phyloP scores from a whole-genome alignment of 345 rosid genomes.

The Pelargonium nanum region DNA sequence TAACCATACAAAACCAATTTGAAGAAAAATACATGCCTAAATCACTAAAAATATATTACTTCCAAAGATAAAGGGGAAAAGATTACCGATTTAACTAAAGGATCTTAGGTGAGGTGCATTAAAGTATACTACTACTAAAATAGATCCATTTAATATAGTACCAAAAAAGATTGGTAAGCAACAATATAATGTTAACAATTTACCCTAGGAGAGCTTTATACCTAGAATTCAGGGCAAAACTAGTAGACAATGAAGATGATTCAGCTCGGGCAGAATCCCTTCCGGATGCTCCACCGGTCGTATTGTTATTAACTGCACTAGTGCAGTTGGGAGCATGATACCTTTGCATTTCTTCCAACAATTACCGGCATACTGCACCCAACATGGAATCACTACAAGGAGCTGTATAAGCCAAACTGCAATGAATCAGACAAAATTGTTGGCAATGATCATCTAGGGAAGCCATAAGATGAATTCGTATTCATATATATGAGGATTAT shows the following conservation, averaged over 20 bases:
- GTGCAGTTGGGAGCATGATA: conserved; percentile 82
- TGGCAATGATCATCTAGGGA: neutral
- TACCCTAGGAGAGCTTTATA: conserved; percentile 7
- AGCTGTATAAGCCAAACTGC: conserved; percentile 32
- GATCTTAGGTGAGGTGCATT: no score
- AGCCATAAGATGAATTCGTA: no score
- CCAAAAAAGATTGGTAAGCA: no score
- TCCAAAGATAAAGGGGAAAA: neutral
- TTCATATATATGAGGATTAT: no score
- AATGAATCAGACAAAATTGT: conserved; percentile 1
- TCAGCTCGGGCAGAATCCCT: conserved; percentile 73
- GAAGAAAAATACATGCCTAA: neutral
- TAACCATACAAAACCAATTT: neutral
- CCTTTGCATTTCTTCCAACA: conserved; percentile 97
- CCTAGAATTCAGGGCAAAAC: conserved; percentile 68
- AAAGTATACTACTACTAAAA: no score
- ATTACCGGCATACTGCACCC: conserved; percentile 77
- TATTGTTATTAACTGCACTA: conserved; percentile 87
- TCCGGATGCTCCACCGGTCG: conserved; percentile 61
- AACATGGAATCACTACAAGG: conserved; percentile 39
- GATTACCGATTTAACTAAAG: no score
- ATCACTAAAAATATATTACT: neutral
- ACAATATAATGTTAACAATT: neutral
- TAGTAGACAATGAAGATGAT: conserved; percentile 58
- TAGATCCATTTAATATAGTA: no score